phyloP scores from a whole-genome alignment of 1,139 yeast species.

The Lodderomyces parapsilosis region DNA sequence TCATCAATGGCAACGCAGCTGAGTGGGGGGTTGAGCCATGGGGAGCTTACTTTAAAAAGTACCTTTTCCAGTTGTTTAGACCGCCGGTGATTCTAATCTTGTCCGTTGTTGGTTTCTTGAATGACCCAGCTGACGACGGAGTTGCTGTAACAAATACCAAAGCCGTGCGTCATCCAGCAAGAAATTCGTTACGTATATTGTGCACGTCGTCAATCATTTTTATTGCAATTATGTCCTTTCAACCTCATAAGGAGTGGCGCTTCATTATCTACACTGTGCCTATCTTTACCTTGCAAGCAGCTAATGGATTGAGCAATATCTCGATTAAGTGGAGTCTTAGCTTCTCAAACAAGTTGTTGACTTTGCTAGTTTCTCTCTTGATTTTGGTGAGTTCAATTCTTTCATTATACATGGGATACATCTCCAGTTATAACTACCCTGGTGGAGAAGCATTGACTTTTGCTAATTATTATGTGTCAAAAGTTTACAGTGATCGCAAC shows the following conservation, averaged over 20 bases:
- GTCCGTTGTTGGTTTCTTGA: slow-evolving; percentile 38
- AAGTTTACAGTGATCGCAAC: not conserved
- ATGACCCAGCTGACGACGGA: slow-evolving; percentile 36
- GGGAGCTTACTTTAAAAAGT: slow-evolving; percentile 56
- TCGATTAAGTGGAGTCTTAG: slow-evolving; percentile 31
- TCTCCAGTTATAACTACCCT: slow-evolving; percentile 80
- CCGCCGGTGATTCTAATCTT: slow-evolving; percentile 63
- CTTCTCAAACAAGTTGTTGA: slow-evolving; percentile 27
- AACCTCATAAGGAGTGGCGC: slow-evolving; percentile 95
- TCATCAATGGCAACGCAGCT: slow-evolving; percentile 65
- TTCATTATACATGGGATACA: slow-evolving; percentile 54
- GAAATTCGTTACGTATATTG: slow-evolving; percentile 34
- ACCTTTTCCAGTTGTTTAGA: slow-evolving; percentile 49
- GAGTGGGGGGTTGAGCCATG: slow-evolving; percentile 88
- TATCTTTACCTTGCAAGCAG: slow-evolving; percentile 60
- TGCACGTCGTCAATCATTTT: slow-evolving; percentile 49
- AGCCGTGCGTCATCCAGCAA: slow-evolving; percentile 36
- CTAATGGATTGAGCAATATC: slow-evolving; percentile 56
- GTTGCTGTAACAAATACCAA: slow-evolving; percentile 18
- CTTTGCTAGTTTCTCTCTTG: slow-evolving; percentile 29
- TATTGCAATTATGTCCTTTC: slow-evolving; percentile 65
- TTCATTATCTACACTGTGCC: slow-evolving; percentile 79
- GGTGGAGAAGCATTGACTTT: slow-evolving; percentile 74
- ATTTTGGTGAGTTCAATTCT: slow-evolving; percentile 32
- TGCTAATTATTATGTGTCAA: slow-evolving; percentile 46